Base-by-base conservation (phyloP, 1,284 basidiomycete genomes). In the Ceratobasidium sp. region DNA sequence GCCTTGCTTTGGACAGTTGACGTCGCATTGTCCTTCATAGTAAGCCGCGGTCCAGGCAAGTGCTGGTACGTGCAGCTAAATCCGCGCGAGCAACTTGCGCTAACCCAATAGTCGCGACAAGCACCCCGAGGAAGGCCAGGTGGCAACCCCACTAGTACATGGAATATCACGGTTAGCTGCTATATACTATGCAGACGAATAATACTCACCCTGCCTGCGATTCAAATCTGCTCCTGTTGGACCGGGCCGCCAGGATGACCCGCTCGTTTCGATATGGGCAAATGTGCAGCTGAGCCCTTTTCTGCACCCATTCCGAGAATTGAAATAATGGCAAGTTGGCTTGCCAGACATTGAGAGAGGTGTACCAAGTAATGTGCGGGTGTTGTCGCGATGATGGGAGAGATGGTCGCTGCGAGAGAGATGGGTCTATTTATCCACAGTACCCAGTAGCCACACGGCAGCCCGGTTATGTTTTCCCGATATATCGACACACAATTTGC, bases 61-160 rank as follows among this genome's bases (percentile, higher is more conserved):
- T 69, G 65, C 10, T 57, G 12, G n/a, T 57, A 69, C 14, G 2
- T 30, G 28, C 65, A 69, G 32, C 4, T 5, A n/a, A 21, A 52
- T 23, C 65, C 65, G 5, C 65, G 65, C 12, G 36, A 16, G 32
- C 65, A 69, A 12, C 5, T 10, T 3, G 50, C 65, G 41, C 34
- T 30, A 2, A 36, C 21, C 65, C 65, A 69, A 39, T 45, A 69
- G 1, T 36, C 41, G 28, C 52, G 65, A 39, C 65, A 69, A 12
- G 41, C 65, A 2, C 30, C 30, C 12, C 32, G 39, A 18, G 65
- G 65, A 18, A 58, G 36, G 3, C 36, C 16, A 28, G 32, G 12
- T 28, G 36, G 34, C 32, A 28, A 12, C 5, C n/a, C 46, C 41
- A 10, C 28, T 28, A 12, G 12, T 45, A 14, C 26, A 55, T 32